Evolutionary conservation across 768 basidiomycete species (phyloP).

Genomic region (Coprinopsis sp.): DNA sequence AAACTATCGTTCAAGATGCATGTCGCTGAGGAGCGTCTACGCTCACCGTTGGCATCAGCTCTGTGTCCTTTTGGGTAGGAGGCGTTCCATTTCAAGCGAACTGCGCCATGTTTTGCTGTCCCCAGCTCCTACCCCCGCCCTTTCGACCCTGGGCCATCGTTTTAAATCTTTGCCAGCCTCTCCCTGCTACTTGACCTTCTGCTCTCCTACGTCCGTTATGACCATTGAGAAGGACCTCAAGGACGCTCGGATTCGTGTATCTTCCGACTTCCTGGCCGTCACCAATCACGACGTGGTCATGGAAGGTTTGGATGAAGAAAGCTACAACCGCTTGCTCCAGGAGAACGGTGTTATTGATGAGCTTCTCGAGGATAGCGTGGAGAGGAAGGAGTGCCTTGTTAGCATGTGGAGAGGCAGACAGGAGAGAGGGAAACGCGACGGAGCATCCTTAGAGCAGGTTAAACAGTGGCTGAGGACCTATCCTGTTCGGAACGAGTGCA

Average conservation of each 20-base stretch:
- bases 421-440: constrained; percentile 14
- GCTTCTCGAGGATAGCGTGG: constrained; percentile 30
- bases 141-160: constrained; percentile 22
- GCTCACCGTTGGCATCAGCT: constrained; percentile 27
- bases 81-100: constrained; percentile 27
- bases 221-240: constrained; percentile 32
- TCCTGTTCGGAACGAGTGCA: constrained; percentile 31
- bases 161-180: constrained; percentile 19
- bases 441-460: constrained; percentile 19
- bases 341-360: constrained; percentile 12
- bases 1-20: constrained; percentile 28
- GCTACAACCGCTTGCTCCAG: constrained; percentile 17
- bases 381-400: constrained; percentile 30
- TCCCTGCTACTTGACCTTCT: constrained; percentile 34
- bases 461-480: constrained; percentile 28
- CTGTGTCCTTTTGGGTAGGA: constrained; percentile 26
- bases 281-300: constrained; percentile 32
- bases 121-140: constrained; percentile 21
- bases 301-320: constrained; percentile 20
- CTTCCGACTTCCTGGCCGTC: constrained; percentile 26
- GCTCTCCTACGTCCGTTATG: constrained; percentile 25
- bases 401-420: constrained; percentile 25
- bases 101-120: constrained; percentile 30
- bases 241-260: constrained; percentile 17
- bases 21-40: constrained; percentile 17